Percentiles rank a stretch among this genome's conserved stretches.
phyloP scores from a whole-genome alignment of 257 asterid species.

The Nicotiana otophora region DNA sequence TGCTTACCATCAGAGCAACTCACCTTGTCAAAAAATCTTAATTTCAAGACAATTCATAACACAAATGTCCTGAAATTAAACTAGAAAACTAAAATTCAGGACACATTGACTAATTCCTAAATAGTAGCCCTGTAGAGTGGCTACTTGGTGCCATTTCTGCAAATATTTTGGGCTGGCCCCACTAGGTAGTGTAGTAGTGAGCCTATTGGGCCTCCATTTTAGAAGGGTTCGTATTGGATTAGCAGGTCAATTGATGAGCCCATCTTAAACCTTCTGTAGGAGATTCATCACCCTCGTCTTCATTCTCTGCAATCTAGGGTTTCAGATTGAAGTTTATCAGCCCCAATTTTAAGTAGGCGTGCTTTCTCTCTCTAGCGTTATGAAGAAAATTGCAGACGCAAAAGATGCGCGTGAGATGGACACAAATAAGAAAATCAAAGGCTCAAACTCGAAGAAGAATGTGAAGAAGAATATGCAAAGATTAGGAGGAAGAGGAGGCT shows the following conservation, averaged over 20 bases:
- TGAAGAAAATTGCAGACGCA: background rate
- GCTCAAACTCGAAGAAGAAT: conserved; percentile 37
- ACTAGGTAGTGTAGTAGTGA: conserved; percentile 9
- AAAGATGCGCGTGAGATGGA: background rate
- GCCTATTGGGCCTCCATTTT: background rate
- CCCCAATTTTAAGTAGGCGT: background rate
- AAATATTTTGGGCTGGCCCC: background rate
- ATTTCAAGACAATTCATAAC: too few species aligned
- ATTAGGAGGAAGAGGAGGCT: conserved; percentile 85
- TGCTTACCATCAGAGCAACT: too few species aligned
- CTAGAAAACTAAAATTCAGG: too few species aligned
- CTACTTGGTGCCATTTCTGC: too few species aligned
- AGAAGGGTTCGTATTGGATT: background rate
- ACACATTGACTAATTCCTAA: too few species aligned
- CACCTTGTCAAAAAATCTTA: too few species aligned
- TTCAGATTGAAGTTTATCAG: background rate
- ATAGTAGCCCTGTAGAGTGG: too few species aligned
- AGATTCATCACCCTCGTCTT: too few species aligned
- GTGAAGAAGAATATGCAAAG: conserved; percentile 70
- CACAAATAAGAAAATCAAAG: conserved; percentile 17
- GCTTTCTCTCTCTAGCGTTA: background rate
- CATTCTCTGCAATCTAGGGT: background rate
- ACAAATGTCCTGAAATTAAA: too few species aligned
- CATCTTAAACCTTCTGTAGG: background rate
- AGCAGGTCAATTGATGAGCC: background rate